phyloP scores from a whole-genome alignment of 495 filamentous ascomycete species.

The Pyrenopolyporus hunteri region DNA sequence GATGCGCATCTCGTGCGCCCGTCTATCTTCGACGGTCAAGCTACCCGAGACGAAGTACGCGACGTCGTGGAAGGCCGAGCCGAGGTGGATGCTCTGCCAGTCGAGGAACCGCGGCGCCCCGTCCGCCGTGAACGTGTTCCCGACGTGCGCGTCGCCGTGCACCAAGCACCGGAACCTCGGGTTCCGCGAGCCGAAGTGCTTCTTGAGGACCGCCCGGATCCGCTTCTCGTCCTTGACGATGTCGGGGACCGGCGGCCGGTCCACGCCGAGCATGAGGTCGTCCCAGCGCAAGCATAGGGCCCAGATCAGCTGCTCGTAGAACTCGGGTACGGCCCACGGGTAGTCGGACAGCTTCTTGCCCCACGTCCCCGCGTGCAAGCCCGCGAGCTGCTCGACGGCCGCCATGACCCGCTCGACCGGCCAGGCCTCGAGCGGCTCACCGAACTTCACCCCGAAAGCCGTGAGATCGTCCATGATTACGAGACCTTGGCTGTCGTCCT shows the following conservation, averaged over 20 bases:
- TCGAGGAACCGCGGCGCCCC: slow-evolving; percentile 35
- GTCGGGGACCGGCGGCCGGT: slow-evolving; percentile 23
- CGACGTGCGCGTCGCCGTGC: slow-evolving; percentile 40
- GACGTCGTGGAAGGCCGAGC: slow-evolving; percentile 39
- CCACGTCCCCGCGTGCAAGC: slow-evolving; percentile 38
- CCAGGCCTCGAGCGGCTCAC: slow-evolving; percentile 17
- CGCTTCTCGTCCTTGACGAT: slow-evolving; percentile 30
- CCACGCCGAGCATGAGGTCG: slow-evolving; percentile 15
- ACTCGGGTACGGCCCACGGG: slow-evolving; percentile 24
- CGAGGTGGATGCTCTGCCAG: slow-evolving; percentile 37
- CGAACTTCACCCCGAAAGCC: slow-evolving; percentile 24
- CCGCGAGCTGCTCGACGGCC: slow-evolving; percentile 39
- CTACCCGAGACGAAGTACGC: slow-evolving; percentile 34
- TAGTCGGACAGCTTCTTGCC: slow-evolving; percentile 28
- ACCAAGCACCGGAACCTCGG: slow-evolving; percentile 33
- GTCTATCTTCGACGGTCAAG: slow-evolving; percentile 65
- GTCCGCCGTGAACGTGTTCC: slow-evolving; percentile 33
- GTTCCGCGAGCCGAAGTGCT: slow-evolving; percentile 30
- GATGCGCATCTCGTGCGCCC: slow-evolving; percentile 71
- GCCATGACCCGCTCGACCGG: slow-evolving; percentile 28
- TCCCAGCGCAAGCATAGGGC: slow-evolving; percentile 27
- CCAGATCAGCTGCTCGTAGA: slow-evolving; percentile 33
- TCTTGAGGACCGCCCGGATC: slow-evolving; percentile 29
- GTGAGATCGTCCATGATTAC: slow-evolving; percentile 35
- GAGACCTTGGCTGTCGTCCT: slow-evolving; percentile 28